Conservation (phyloP, 148 eudicot species). For the Polygonum aviculare region DNA sequence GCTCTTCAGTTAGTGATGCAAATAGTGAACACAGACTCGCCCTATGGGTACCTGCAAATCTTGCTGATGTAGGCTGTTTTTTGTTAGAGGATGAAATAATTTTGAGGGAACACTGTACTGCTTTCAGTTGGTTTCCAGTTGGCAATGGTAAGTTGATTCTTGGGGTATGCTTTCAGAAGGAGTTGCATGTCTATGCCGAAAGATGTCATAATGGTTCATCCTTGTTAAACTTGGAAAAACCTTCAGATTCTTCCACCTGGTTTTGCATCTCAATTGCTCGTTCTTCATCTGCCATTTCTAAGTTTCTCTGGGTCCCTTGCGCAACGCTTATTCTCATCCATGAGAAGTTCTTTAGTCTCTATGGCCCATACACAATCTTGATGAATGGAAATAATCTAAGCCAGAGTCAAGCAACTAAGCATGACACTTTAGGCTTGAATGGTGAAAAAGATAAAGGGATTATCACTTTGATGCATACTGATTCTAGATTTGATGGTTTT, state of each 20-base stretch:
- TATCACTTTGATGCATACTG: constrained; percentile 18
- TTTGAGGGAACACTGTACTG: constrained; percentile 41
- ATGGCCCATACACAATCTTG: constrained; percentile 50
- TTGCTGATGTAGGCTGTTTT: constrained; percentile 45
- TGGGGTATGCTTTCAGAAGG: constrained; percentile 71
- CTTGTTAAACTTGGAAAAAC: constrained; percentile 19
- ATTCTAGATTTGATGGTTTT: constrained; percentile 18
- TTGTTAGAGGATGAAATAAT: constrained; percentile 54
- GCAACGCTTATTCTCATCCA: constrained; percentile 52
- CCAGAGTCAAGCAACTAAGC: constrained; percentile 12
- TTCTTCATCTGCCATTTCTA: constrained; percentile 30
- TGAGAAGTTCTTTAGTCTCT: constrained; percentile 53
- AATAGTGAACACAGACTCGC: constrained; percentile 25
- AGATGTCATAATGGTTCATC: constrained; percentile 29
- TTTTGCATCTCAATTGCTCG: constrained; percentile 48
- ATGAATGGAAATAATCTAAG: constrained; percentile 19
- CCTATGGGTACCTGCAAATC: constrained; percentile 63
- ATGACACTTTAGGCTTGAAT: constrained; percentile 10
- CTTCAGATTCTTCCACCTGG: constrained; percentile 51
- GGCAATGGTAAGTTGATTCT: constrained; percentile 67
- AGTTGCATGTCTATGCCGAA: constrained; percentile 61
- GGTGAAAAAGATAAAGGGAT: constrained; percentile 15
- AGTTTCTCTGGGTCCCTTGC: constrained; percentile 73
- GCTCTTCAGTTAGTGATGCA: constrained; percentile 25
- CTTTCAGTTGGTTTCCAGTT: constrained; percentile 56